Evolutionary conservation across 2,329 filamentous ascomycete genomes (phyloP).

Genomic region (Colletotrichum noveboracense): DNA sequence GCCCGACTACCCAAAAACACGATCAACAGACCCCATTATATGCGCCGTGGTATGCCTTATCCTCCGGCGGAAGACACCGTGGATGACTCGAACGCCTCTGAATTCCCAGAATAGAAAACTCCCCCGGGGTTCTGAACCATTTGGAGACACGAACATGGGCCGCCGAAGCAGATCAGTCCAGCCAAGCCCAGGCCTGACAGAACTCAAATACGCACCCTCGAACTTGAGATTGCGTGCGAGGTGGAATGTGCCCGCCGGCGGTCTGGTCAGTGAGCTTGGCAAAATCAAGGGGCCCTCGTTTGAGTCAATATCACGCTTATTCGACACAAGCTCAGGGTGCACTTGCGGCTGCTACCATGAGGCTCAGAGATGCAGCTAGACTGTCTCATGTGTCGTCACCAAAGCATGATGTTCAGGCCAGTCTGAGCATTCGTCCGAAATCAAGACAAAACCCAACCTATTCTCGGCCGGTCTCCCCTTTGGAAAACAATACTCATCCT

Average conservation of each 20-base stretch:
- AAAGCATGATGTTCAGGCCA: neutral
- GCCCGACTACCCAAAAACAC: neutral
- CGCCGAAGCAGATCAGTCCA: neutral
- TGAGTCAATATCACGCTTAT: neutral
- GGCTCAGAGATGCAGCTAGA: neutral
- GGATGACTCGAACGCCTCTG: neutral
- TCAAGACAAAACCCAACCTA: neutral
- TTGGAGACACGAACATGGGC: neutral
- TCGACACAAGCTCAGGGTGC: slow-evolving; percentile 3
- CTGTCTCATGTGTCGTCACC: slow-evolving; percentile 1
- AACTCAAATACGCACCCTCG: neutral
- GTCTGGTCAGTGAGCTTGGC: neutral
- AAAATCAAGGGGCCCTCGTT: neutral
- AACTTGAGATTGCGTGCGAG: neutral
- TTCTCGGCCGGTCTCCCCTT: neutral
- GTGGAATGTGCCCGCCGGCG: neutral
- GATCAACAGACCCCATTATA: neutral
- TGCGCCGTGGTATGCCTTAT: neutral
- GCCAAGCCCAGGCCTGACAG: neutral
- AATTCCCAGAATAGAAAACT: neutral
- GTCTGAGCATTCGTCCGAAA: neutral
- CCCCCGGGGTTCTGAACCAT: neutral
- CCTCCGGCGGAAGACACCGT: neutral
- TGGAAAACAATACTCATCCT: neutral
- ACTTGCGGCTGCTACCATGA: neutral